Conservation (phyloP, 2,329 filamentous ascomycete genomes). For the Coniochaeta sp. region DNA sequence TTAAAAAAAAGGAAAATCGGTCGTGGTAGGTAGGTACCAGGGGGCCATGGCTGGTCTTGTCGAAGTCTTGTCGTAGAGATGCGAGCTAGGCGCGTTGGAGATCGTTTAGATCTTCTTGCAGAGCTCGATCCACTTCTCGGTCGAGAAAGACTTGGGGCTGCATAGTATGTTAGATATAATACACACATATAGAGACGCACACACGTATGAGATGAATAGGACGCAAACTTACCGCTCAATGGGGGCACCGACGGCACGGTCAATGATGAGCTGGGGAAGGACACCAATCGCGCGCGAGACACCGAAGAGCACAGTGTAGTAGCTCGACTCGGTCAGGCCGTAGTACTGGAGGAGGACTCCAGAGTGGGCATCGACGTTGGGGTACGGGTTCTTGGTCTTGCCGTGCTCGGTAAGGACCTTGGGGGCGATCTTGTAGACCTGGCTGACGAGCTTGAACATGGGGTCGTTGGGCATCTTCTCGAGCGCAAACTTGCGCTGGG, state of each 20-base stretch:
- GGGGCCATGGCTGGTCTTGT: background rate
- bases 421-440: slow-evolving; percentile 99
- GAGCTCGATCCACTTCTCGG: slow-evolving; percentile 92
- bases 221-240: slow-evolving; percentile 64
- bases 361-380: slow-evolving; percentile 98
- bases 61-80: background rate
- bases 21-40: background rate
- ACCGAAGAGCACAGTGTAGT: slow-evolving; percentile 99
- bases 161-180: background rate
- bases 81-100: slow-evolving; percentile 1
- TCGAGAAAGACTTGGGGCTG: slow-evolving; percentile 93
- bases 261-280: slow-evolving; percentile 98
- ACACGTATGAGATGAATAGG: too few relatives aligned
- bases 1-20: background rate
- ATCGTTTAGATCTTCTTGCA: slow-evolving; percentile 77
- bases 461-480: slow-evolving; percentile 91
- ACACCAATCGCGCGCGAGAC: slow-evolving; percentile 97
- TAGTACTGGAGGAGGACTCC: slow-evolving; percentile 99
- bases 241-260: slow-evolving; percentile 91
- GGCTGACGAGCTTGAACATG: slow-evolving; percentile 99
- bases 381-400: slow-evolving; percentile 99
- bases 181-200: too few relatives aligned
- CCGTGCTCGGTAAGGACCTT: slow-evolving; percentile 98
- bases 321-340: slow-evolving; percentile 96
- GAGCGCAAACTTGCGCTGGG: slow-evolving; percentile 94